A percentile compares a stretch with the other conserved stretches of the same genome.
phyloP scores from a whole-genome alignment of 768 basidiomycete species.

The Lactarius psammicola region DNA sequence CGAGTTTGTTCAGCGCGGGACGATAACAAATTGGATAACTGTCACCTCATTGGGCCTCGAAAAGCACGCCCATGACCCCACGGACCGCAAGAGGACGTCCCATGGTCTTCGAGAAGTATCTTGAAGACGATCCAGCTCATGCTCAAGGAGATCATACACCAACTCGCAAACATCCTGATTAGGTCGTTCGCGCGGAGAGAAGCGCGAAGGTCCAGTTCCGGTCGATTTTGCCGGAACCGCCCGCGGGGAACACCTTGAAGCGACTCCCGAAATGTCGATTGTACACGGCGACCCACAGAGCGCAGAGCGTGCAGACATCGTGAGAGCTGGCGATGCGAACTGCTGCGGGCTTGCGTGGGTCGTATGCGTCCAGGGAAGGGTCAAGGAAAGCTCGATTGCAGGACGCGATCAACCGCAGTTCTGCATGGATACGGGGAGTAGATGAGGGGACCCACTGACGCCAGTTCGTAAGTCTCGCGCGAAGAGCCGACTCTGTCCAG shows the following conservation, averaged over 20 bases:
- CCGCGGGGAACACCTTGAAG: conserved; percentile 23
- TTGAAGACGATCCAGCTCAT: conserved; percentile 15
- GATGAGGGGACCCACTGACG: conserved; percentile 16
- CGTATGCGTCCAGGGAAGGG: conserved; percentile 23
- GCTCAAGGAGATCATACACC: conserved; percentile 20
- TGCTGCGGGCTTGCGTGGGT: conserved; percentile 21
- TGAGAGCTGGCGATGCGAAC: conserved; percentile 25
- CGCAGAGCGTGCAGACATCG: conserved; percentile 24
- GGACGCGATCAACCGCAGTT: conserved; percentile 23
- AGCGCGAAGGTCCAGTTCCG: conserved; percentile 22
- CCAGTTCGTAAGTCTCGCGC: conserved; percentile 11
- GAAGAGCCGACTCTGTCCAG: conserved; percentile 20
- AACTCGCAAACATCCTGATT: conserved; percentile 25
- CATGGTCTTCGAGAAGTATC: not conserved
- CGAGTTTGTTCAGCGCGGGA: not conserved
- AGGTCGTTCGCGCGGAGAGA: conserved; percentile 23
- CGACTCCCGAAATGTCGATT: conserved; percentile 24
- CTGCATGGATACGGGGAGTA: conserved; percentile 23
- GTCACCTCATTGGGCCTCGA: conserved; percentile 11
- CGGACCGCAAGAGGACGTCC: not conserved
- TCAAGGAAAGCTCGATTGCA: conserved; percentile 18
- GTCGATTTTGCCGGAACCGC: conserved; percentile 22
- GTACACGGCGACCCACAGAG: conserved; percentile 24
- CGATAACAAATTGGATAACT: not conserved
- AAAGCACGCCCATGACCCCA: conserved; percentile 15